These are phyloP conservation scores for Encephalitozoon hellem DNA, from an alignment of 371 early-diverging fungal species.

Conservation along the genomic window DNA sequence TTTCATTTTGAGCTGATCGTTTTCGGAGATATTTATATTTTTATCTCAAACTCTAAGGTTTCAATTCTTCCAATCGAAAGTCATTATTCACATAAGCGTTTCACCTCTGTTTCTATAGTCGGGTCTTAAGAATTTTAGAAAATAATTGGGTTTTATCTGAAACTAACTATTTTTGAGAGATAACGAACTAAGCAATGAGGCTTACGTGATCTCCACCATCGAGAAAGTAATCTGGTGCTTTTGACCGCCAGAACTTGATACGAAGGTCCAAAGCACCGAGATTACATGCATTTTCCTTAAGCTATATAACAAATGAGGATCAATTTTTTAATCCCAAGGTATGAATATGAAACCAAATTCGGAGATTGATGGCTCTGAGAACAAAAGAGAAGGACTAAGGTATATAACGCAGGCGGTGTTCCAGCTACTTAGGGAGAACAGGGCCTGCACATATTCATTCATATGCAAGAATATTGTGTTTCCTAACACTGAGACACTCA, in stretches of 20 bases:
- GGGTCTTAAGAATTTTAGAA: not conserved
- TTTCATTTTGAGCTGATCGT: not conserved
- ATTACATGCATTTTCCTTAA: not conserved
- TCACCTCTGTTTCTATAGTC: not conserved
- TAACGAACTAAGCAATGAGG: too few species aligned
- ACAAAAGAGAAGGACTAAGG: conserved; percentile 46
- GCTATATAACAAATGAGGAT: not conserved
- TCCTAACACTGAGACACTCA: conserved; percentile 39
- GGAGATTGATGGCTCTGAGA: conserved; percentile 14
- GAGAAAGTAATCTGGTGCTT: too few species aligned
- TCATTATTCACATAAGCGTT: not conserved
- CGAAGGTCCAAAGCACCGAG: too few species aligned
- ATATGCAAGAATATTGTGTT: conserved; percentile 35
- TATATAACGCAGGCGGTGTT: conserved; percentile 40
- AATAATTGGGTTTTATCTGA: not conserved
- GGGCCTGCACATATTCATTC: conserved; percentile 41
- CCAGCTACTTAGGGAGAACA: conserved; percentile 31
- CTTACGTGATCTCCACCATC: too few species aligned
- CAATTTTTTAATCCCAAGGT: conserved; percentile 21
- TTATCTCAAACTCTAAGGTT: not conserved
- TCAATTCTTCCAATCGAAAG: not conserved
- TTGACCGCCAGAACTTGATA: too few species aligned
- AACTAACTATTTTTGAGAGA: not conserved
- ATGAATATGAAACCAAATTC: conserved; percentile 3
- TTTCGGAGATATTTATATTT: conserved; percentile 7